Evolutionary conservation across 2,329 filamentous ascomycete genomes (phyloP), one percentile per base, ranked within the genome.

Genomic region (Talaromyces sp.): DNA sequence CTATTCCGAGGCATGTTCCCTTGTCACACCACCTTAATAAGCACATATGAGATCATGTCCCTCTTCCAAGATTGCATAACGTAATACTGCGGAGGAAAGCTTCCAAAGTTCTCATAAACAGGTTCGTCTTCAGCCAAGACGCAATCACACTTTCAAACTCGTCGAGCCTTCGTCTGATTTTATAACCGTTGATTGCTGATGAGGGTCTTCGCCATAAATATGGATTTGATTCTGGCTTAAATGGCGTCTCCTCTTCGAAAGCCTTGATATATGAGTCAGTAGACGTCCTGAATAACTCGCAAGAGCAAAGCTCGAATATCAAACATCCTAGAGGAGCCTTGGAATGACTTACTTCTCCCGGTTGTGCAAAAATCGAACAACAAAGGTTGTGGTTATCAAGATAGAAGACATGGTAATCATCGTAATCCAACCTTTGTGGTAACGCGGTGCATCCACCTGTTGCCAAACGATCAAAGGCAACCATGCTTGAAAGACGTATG

Each of bases 401-500:
- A 71, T 70, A 0, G 77, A 66, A 0, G 79, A 76, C 36, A 86
- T 65, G 5, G 77, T 74, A 5, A 81, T 71, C 62, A 80, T 78
- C 0, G 83, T 85, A 9, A 83, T 77, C 53, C 80, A 87, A 0
- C 85, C 85, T 63, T 86, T 87, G 0, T 62, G 67, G 37, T 87
- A 88, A 43, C 73, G 62, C 0, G 85, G 85, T 0, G 80, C 82
- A 58, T 87, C 83, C 0, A 84, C 76, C 65, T 85, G 82, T 70
- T 84, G 81, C 85, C 85, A 88, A 9, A 87, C 78, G 8, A 87
- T 67, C 33, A 87, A 76, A 6, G 87, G 87, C 41, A 89, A 68
- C 86, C 86, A 89, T 0, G 85, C 84, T 65, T 89, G 85, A 43
- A 89, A 71, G 1, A 88, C 84, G 60, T 88, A 88, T 0, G 85